Conservation (phyloP, 1,139 yeast species). For the Debaryomyces sp. region DNA sequence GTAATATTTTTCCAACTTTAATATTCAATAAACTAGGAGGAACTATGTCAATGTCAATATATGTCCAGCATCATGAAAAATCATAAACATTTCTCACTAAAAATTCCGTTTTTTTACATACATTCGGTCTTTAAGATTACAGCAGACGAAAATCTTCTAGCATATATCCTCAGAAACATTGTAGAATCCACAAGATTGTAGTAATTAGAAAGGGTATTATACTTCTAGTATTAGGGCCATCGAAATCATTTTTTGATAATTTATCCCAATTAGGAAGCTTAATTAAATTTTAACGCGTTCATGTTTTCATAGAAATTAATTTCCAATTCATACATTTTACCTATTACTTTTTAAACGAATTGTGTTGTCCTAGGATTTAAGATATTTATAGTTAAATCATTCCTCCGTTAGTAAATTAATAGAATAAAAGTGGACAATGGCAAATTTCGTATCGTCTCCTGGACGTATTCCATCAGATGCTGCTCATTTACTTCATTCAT, state of each 20-base stretch:
- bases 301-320: conserved; percentile 16
- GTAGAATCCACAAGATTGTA: neutral
- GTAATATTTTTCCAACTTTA: conserved; percentile 48
- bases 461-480: conserved; percentile 50
- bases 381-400: neutral
- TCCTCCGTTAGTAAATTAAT: neutral
- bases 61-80: neutral
- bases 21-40: conserved; percentile 31
- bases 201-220: neutral
- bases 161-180: neutral
- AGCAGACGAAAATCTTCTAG: neutral
- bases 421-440: conserved; percentile 24
- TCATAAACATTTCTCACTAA: neutral
- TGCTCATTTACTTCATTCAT: conserved; percentile 44
- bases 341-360: conserved; percentile 16
- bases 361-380: neutral
- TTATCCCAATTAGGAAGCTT: conserved; percentile 27
- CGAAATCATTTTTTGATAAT: conserved; percentile 10
- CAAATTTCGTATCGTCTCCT: conserved; percentile 51
- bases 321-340: conserved; percentile 33
- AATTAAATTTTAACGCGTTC: conserved; percentile 21
- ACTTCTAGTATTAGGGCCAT: conserved; percentile 18
- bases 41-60: conserved; percentile 13
- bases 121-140: neutral
- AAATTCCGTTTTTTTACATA: conserved; percentile 1